Evolutionary conservation across 768 basidiomycete species (phyloP).

Genomic region (Cystofilobasidium macerans): DNA sequence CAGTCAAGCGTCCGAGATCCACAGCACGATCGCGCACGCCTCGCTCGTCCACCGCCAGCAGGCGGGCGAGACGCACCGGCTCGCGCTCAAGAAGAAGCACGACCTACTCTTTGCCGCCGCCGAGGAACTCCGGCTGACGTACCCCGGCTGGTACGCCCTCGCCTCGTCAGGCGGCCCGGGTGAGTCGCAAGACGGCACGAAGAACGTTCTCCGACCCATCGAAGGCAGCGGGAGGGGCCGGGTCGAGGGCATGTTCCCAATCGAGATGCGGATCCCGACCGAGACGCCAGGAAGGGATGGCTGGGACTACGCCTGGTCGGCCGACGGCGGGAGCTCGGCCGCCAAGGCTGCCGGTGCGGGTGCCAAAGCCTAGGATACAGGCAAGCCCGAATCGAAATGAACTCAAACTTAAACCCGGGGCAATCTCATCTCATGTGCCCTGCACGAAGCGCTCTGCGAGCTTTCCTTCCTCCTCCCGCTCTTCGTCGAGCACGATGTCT

Average conservation of each 20-base stretch:
- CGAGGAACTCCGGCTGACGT: conserved; percentile 10
- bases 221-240: neutral
- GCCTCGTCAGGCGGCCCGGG: conserved; percentile 5
- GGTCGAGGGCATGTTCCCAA: conserved; percentile 19
- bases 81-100: neutral
- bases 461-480: neutral
- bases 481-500: neutral
- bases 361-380: no score
- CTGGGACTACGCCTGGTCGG: conserved; percentile 23
- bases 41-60: neutral
- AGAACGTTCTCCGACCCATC: neutral
- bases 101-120: conserved; percentile 8
- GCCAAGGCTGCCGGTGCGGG: no score
- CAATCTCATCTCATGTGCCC: no score
- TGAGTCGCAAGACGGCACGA: neutral
- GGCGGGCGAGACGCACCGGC: neutral
- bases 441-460: neutral
- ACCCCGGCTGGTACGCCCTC: conserved; percentile 13
- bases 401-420: no score
- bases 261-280: conserved; percentile 20
- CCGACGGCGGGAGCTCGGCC: neutral
- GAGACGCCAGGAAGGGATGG: conserved; percentile 17
- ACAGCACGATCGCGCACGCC: conserved; percentile 20
- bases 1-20: neutral
- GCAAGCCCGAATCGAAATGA: no score